phyloP scores from a whole-genome alignment of 2,329 filamentous ascomycete genomes.

The Aspergillus sp. region DNA sequence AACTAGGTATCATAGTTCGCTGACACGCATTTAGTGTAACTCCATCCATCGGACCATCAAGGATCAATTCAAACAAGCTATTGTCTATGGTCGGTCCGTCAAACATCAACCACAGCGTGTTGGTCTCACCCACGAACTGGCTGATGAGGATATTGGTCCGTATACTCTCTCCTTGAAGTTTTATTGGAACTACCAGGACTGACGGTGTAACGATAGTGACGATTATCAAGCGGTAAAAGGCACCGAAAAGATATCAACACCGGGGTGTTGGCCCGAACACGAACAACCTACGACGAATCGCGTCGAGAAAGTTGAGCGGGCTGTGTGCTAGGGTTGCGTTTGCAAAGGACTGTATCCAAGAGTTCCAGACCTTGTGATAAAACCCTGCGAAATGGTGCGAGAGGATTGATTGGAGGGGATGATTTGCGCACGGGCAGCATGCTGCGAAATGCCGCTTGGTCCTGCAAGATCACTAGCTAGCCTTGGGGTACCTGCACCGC shows the following conservation, averaged over 20 bases:
- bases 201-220: conserved; percentile 49
- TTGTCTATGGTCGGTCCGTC: conserved; percentile 96
- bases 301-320: conserved; percentile 19
- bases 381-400: conserved; percentile 28
- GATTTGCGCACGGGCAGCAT: conserved; percentile 24
- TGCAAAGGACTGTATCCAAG: conserved; percentile 22
- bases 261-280: conserved; percentile 25
- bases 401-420: conserved; percentile 21
- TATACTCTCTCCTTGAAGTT: conserved; percentile 19
- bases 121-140: conserved; percentile 84
- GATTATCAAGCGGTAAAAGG: conserved; percentile 66
- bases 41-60: conserved; percentile 94
- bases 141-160: conserved; percentile 95
- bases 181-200: conserved; percentile 19
- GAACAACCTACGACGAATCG: conserved; percentile 28
- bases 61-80: conserved; percentile 90
- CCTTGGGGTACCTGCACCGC: conserved; percentile 19
- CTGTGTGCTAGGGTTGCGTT: conserved; percentile 20
- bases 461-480: conserved; percentile 20
- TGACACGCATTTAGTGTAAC: conserved; percentile 70
- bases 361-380: conserved; percentile 29
- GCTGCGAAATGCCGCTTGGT: conserved; percentile 20
- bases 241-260: conserved; percentile 14
- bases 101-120: conserved; percentile 98
- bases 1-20: conserved; percentile 14